Conservation (phyloP, 2,329 filamentous ascomycete genomes). For the Boeremia lycopersici region DNA sequence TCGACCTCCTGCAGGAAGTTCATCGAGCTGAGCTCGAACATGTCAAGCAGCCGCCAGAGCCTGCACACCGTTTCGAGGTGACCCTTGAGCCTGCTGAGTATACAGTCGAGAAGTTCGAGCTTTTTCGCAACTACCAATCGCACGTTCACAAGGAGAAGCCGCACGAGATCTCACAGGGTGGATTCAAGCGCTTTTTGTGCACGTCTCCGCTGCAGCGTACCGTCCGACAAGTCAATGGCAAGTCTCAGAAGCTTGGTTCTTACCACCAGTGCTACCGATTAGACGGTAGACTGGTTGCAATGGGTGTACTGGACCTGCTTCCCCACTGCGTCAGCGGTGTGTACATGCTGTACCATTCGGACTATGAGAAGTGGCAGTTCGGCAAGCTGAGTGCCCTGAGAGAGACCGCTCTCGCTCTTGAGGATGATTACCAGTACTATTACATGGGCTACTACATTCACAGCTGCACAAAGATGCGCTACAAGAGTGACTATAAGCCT, state of each 20-base stretch:
- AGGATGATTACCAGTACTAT: conserved; percentile 75
- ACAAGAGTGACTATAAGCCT: conserved; percentile 80
- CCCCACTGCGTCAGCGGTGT: conserved; percentile 80
- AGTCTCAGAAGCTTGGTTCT: conserved; percentile 67
- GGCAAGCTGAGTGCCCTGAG: conserved; percentile 77
- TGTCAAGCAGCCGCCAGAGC: conserved; percentile 64
- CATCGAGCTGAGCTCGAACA: conserved; percentile 69
- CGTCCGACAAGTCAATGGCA: conserved; percentile 54
- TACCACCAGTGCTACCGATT: conserved; percentile 84
- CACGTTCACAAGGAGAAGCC: conserved; percentile 72
- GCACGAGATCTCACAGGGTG: conserved; percentile 61
- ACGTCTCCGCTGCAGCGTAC: conserved; percentile 65
- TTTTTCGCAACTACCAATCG: conserved; percentile 78
- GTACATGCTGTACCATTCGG: conserved; percentile 82
- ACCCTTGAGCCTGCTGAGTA: conserved; percentile 73
- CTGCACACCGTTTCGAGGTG: conserved; percentile 71
- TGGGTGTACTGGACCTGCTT: conserved; percentile 77
- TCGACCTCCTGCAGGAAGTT: conserved; percentile 69
- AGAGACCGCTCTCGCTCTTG: conserved; percentile 73
- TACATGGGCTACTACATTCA: conserved; percentile 88
- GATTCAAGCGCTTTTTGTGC: conserved; percentile 77
- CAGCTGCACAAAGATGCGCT: conserved; percentile 79
- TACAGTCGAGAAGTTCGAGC: conserved; percentile 74
- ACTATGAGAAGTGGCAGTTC: conserved; percentile 70
- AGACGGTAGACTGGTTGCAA: conserved; percentile 75